Evolutionary conservation across 2,329 filamentous ascomycete genomes (phyloP).

Genomic region (Calonectria henricotiae): DNA sequence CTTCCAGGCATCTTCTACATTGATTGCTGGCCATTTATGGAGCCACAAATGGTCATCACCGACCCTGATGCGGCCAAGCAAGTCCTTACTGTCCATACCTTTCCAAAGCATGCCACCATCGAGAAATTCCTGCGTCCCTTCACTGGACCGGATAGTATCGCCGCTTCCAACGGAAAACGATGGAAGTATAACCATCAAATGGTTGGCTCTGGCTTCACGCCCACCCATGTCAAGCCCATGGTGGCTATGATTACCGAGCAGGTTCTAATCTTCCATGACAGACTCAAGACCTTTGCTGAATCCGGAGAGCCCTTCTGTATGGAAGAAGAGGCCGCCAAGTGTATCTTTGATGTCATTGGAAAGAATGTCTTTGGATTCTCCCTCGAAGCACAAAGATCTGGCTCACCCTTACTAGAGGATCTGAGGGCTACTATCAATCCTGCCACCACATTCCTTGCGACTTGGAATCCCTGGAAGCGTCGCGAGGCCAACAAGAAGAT

Average conservation of each 20-base stretch:
- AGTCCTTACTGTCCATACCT: conserved; percentile 9
- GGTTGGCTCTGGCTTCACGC: conserved; percentile 20
- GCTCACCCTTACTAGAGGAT: conserved; percentile 14
- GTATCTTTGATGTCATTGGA: conserved; percentile 17
- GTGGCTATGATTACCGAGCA: conserved; percentile 7
- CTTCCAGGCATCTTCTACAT: conserved; percentile 19
- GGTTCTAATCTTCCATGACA: conserved; percentile 15
- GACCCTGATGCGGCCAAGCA: conserved; percentile 21
- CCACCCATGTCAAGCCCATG: conserved; percentile 14
- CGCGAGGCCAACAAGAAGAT: conserved; percentile 9
- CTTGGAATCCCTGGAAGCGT: conserved; percentile 12
- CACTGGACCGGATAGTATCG: conserved; percentile 3
- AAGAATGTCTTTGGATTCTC: conserved; percentile 21
- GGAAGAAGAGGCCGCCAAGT: conserved; percentile 18
- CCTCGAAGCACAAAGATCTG: conserved; percentile 10
- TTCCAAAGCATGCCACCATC: conserved; percentile 13
- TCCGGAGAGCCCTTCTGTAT: conserved; percentile 14
- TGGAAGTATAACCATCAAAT: conserved; percentile 22
- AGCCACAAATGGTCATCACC: conserved; percentile 19
- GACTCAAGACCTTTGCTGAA: conserved; percentile 11
- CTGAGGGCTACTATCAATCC: conserved; percentile 12
- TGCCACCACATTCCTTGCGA: conserved; percentile 4
- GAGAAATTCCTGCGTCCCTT: conserved; percentile 17
- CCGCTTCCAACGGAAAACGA: background rate
- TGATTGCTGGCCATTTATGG: conserved; percentile 20